Evolutionary conservation across 305 asterid species (phyloP).

Genomic region (Euphrasia arctica): DNA sequence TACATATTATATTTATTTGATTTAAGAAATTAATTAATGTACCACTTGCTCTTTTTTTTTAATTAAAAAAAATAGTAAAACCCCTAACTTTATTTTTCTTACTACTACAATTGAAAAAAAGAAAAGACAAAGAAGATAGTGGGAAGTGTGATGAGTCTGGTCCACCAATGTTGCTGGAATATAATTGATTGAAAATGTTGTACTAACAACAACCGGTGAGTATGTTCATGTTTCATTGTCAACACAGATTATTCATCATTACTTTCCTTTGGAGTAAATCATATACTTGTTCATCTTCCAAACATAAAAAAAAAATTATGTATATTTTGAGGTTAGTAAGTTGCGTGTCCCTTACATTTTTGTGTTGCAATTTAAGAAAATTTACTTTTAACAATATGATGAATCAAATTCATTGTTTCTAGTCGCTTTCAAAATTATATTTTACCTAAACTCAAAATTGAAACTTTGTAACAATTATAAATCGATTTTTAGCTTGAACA

Average conservation of each 20-base stretch:
- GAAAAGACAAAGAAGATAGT: not conserved
- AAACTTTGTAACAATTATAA: too few species aligned
- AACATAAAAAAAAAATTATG: not conserved
- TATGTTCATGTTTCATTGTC: conserved; percentile 27
- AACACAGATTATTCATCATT: conserved; percentile 14
- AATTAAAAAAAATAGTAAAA: too few species aligned
- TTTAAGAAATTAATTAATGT: too few species aligned
- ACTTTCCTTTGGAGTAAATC: conserved; percentile 26
- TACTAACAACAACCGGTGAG: not conserved
- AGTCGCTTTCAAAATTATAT: too few species aligned
- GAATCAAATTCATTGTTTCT: too few species aligned
- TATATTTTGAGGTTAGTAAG: too few species aligned
- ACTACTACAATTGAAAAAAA: not conserved
- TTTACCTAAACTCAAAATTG: too few species aligned
- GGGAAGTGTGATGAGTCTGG: not conserved
- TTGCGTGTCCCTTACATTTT: too few species aligned
- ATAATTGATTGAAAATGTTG: not conserved
- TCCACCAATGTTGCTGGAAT: conserved; percentile 13
- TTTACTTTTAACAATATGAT: too few species aligned
- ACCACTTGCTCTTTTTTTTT: not conserved
- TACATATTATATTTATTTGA: too few species aligned
- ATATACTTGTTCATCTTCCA: conserved; percentile 14
- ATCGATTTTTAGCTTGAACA: too few species aligned
- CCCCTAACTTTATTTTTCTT: not conserved
- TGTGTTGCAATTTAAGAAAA: too few species aligned